Conservation (phyloP, 2,329 filamentous ascomycete genomes). For the Periconia sp. region DNA sequence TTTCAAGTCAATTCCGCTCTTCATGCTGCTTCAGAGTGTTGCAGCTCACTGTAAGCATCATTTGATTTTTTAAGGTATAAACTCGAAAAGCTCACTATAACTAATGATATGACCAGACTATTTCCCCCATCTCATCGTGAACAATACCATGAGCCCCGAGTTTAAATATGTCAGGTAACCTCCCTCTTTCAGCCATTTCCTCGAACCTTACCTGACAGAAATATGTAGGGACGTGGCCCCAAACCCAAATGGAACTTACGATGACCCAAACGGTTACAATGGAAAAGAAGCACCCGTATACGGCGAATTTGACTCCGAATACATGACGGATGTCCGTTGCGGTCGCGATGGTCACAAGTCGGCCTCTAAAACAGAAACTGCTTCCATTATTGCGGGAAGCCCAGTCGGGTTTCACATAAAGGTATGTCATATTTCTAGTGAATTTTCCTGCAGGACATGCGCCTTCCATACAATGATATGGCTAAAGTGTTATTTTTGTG, state of each 20-base stretch:
- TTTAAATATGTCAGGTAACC: slow-evolving; percentile 14
- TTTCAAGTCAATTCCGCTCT: no score
- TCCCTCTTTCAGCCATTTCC: background rate
- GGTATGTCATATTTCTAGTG: no score
- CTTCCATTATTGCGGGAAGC: slow-evolving; percentile 5
- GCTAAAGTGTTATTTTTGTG: background rate
- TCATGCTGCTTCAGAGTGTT: slow-evolving; percentile 4
- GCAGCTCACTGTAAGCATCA: slow-evolving; percentile 6
- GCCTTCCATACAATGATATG: no score
- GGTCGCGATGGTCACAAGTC: slow-evolving; percentile 4
- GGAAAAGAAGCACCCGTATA: slow-evolving; percentile 12
- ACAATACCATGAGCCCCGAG: slow-evolving; percentile 8
- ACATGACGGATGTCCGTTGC: slow-evolving; percentile 13
- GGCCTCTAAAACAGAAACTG: slow-evolving; percentile 4
- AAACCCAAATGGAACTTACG: background rate
- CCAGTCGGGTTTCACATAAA: slow-evolving; percentile 9
- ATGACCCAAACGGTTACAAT: slow-evolving; percentile 6
- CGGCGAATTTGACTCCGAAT: slow-evolving; percentile 6
- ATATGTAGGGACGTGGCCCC: slow-evolving; percentile 4
- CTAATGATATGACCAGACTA: no score
- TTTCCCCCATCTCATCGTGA: slow-evolving; percentile 14
- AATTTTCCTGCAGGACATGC: no score
- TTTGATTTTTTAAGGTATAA: no score
- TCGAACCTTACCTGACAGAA: background rate
- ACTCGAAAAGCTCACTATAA: slow-evolving; percentile 1